Percentiles rank a stretch among this genome's conserved stretches.
Conservation (phyloP, 2,329 filamentous ascomycete species). For the Penicillium sumatraense region DNA sequence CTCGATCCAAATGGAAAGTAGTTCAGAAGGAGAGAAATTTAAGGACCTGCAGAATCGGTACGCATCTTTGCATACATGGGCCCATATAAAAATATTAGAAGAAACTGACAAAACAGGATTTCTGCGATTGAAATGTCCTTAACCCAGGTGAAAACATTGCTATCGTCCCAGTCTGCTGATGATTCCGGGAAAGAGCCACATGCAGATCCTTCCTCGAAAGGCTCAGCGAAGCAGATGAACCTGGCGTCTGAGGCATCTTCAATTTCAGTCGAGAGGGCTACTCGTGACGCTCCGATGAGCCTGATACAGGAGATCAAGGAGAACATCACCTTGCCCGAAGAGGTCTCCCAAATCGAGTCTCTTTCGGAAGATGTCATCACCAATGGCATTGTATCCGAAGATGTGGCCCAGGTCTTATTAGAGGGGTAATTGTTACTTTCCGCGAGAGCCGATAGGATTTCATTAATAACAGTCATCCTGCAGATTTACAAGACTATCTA, state of each 20-base stretch:
- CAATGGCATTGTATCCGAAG: slow-evolving; percentile 11
- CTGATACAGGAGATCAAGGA: slow-evolving; percentile 22
- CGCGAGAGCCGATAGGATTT: not conserved
- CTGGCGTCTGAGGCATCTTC: not conserved
- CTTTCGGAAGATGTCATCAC: slow-evolving; percentile 12
- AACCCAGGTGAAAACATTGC: slow-evolving; percentile 7
- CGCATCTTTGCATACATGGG: not conserved
- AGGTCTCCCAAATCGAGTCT: slow-evolving; percentile 5
- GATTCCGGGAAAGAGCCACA: not conserved
- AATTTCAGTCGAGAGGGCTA: slow-evolving; percentile 10
- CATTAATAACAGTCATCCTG: not conserved
- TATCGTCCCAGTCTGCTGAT: not conserved
- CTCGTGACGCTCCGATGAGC: slow-evolving; percentile 22
- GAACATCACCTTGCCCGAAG: slow-evolving; percentile 14
- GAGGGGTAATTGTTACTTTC: slow-evolving; percentile 10
- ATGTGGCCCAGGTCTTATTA: slow-evolving; percentile 7
- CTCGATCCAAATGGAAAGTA: not conserved
- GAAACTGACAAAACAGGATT: not conserved
- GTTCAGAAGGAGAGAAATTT: not conserved
- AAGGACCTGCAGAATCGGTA: slow-evolving; percentile 11
- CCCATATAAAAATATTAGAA: not conserved
- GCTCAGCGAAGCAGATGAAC: not conserved
- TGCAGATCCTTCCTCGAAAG: not conserved
- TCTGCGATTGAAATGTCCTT: slow-evolving; percentile 9
- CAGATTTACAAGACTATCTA: slow-evolving; percentile 18